Base-by-base conservation (phyloP, 768 basidiomycete species). In the Podaxis carcinomalis region DNA sequence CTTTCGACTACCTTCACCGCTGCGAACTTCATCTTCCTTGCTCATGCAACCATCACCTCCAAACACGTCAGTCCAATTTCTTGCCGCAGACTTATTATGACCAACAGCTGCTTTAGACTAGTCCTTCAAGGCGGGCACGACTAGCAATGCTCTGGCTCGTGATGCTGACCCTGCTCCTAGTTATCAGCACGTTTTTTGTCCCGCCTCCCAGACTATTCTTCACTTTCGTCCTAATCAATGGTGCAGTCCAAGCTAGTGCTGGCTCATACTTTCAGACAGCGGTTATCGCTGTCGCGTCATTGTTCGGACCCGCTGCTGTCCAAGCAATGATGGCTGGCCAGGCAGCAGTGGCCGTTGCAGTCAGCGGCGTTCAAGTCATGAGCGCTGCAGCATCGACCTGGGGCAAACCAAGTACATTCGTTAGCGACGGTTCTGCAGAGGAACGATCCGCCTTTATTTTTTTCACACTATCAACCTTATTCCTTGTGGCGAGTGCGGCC, bases 241-340 rank as follows among this genome's bases (percentile, higher is more conserved):
- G 84, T 4, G 75, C 83, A 21, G 66, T 74, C 1, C 83, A 91
- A 69, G 84, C 88, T 3, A 74, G 77, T 19, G 78, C 84, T 0
- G 88, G 88, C 0, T 83, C 89, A 6, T 95, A 89, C 69, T 80
- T 95, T 19, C 90, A 90, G 65, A 89, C 87, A 0, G 81, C 92
- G 10, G 80, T 89, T 46, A 82, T 92, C 32, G 92, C 89, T 0
- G 81, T 92, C n/a, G 91, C 92, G 2, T 86, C 92, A 0, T 74
- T 93, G 3, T 90, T 93, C 65, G 94, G 93, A 0, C 81, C 85
- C 1, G 71, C 79, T 5, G 86, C 86, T 11, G 81, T 95, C 55
- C 89, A 94, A 70, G 78, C 84, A 25, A 77, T 90, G 69, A 83
- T 95, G 79, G 85, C 92, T 2, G 93, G 92, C 10, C 92, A 95